A percentile compares a stretch with the other conserved stretches of the same genome.
Conservation (phyloP, 1,284 basidiomycete genomes). For the Heterobasidion occidentale region DNA sequence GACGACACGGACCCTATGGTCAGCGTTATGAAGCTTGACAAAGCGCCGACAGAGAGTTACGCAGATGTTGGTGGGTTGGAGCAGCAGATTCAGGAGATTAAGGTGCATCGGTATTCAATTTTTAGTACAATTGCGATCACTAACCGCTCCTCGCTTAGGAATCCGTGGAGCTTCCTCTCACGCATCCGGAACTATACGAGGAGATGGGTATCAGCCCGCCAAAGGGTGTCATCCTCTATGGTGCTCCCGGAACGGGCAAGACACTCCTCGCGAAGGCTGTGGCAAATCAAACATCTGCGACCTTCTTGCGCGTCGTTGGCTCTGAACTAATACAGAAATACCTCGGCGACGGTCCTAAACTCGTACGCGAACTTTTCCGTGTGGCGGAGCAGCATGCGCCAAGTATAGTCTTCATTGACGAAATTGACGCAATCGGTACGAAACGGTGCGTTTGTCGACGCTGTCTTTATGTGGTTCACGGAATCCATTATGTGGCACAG, state of each 20-base stretch:
- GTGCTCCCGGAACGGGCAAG: constrained; percentile 98
- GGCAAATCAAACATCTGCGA: constrained; percentile 98
- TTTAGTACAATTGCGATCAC: no score
- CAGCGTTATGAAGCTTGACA: constrained; percentile 98
- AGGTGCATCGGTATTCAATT: constrained; percentile 41
- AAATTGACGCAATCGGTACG: constrained; percentile 97
- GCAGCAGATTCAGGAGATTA: constrained; percentile 97
- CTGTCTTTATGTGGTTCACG: neutral
- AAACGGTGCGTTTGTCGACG: constrained; percentile 63
- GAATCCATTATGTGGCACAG: constrained; percentile 24
- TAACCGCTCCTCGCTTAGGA: constrained; percentile 44
- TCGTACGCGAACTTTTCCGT: constrained; percentile 95
- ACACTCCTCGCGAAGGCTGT: constrained; percentile 98
- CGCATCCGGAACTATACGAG: constrained; percentile 97
- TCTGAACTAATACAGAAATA: constrained; percentile 99
- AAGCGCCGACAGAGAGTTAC: constrained; percentile 98
- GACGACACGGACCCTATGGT: constrained; percentile 99
- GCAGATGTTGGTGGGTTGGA: constrained; percentile 98
- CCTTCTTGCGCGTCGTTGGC: constrained; percentile 96
- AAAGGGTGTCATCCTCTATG: constrained; percentile 98
- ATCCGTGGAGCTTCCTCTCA: constrained; percentile 96
- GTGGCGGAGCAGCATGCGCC: constrained; percentile 97
- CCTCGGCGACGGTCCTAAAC: constrained; percentile 97
- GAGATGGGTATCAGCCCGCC: constrained; percentile 99
- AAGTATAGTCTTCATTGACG: constrained; percentile 99